A percentile compares a stretch with the other conserved stretches of the same genome.
Evolutionary conservation across 768 basidiomycete species (phyloP).

Genomic region (Psilocybe sp.): DNA sequence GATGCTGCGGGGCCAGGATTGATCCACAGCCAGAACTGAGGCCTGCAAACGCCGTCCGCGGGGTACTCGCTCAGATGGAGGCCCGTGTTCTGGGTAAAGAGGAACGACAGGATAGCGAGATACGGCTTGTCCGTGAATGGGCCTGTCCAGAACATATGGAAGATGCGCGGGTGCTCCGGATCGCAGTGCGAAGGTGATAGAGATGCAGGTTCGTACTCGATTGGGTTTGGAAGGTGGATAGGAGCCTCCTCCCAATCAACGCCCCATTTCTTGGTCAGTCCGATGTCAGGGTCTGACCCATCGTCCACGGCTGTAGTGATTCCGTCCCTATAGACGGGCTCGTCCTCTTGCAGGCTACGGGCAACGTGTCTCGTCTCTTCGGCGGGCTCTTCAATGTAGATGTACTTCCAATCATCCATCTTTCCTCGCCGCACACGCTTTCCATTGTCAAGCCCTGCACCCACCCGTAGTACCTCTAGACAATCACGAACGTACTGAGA

Average conservation of each 20-base stretch:
- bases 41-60: conserved; percentile 65
- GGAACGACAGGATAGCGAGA: conserved; percentile 88
- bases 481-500: conserved; percentile 94
- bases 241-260: conserved; percentile 61
- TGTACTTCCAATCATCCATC: conserved; percentile 83
- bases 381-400: conserved; percentile 66
- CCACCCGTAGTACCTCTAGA: conserved; percentile 89
- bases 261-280: conserved; percentile 55
- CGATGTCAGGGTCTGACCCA: conserved; percentile 46
- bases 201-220: conserved; percentile 54
- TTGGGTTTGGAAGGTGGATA: conserved; percentile 44
- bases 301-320: conserved; percentile 13
- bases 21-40: conserved; percentile 98
- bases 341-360: conserved; percentile 35
- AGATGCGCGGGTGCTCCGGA: conserved; percentile 79
- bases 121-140: conserved; percentile 99
- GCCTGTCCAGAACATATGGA: conserved; percentile 99
- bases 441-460: conserved; percentile 83
- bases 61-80: conserved; percentile 60
- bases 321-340: conserved; percentile 22
- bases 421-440: conserved; percentile 71
- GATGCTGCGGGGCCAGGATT: conserved; percentile 95
- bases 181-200: conserved; percentile 70
- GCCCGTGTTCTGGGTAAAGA: conserved; percentile 93
- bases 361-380: conserved; percentile 21